Base-by-base conservation (phyloP, 2,329 filamentous ascomycete genomes). In the Aspergillus clavatus region DNA sequence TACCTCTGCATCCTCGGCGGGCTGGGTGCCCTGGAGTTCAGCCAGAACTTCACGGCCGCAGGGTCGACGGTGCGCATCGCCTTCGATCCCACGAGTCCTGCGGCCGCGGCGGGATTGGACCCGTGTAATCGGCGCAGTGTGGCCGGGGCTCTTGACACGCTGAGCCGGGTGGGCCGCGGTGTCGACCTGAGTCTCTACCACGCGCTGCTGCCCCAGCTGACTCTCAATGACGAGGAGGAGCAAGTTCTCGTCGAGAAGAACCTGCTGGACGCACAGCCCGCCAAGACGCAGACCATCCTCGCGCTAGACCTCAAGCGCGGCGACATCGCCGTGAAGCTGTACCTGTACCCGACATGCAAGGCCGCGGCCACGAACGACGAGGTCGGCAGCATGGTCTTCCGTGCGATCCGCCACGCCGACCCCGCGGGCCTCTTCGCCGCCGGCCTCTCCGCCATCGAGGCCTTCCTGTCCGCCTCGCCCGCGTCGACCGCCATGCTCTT, bases 271-370 rank as follows among this genome's bases (percentile, higher is more conserved):
- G 16, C 18, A 3, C 31, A 47, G 6, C 38, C 45, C 2, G 38
- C 47, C 38, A 46, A 46, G 31, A 48, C 48, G 5, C 56, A 58
- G 16, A 43, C 29, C n/a, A 42, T 53, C 3, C 42, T 57, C 12
- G 53, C 46, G 2, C 45, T 58, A 12, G 56, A 58, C 7, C 40
- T 58, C 8, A 46, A 46, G 6, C 29, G 19, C 7, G 43, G 40
- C 2, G 43, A 45, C 4, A 33, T 55, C 7, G 43, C 39, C 0
- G 43, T 50, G 27, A 58, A 58, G 33, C 40, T 53, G 12, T 58
- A 58, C 22, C 38, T 53, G 5, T 54, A 52, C 18, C 56, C 56
- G 0, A 28, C 23, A 7, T 33, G 56, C 3, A 58, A 58, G 29
- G 42, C 46, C 2, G 18, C 40, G 5, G 39, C 46, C 16, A 52